Percentiles rank a stretch among this genome's conserved stretches.
Evolutionary conservation across 2,329 filamentous ascomycete genomes (phyloP).

Genomic region (Trichoderma sp.): DNA sequence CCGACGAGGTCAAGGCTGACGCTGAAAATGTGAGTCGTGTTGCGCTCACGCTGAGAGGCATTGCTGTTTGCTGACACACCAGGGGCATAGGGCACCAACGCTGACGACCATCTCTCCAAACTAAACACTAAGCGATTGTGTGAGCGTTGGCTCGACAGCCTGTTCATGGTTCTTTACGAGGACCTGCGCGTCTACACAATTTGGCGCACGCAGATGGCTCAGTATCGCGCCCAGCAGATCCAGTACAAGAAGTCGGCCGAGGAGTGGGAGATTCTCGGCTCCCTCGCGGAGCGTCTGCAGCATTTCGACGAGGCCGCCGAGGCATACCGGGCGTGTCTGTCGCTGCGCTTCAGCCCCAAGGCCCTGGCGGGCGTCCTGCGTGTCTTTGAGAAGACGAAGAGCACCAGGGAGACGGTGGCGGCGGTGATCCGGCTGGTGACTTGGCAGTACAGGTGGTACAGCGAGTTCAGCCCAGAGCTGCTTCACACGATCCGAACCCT

Average conservation of each 20-base stretch:
- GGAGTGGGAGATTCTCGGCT: slow-evolving; percentile 97
- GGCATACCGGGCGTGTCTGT: slow-evolving; percentile 86
- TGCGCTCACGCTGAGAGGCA: not conserved
- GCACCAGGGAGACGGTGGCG: slow-evolving; percentile 77
- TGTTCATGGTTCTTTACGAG: slow-evolving; percentile 99
- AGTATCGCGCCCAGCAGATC: slow-evolving; percentile 89
- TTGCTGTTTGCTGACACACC: slow-evolving; percentile 31
- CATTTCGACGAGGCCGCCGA: slow-evolving; percentile 90
- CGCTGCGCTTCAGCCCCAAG: slow-evolving; percentile 89
- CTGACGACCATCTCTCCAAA: slow-evolving; percentile 77
- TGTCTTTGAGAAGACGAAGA: slow-evolving; percentile 75
- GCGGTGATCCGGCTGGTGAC: slow-evolving; percentile 90
- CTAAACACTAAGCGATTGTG: slow-evolving; percentile 97
- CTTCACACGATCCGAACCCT: slow-evolving; percentile 85
- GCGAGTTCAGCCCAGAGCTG: slow-evolving; percentile 93
- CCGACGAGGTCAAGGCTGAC: slow-evolving; percentile 74
- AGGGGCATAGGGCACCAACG: slow-evolving; percentile 56
- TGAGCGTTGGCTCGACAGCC: slow-evolving; percentile 95
- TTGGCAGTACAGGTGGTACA: slow-evolving; percentile 99
- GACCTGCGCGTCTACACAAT: slow-evolving; percentile 98
- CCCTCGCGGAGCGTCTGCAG: slow-evolving; percentile 88
- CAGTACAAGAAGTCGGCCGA: slow-evolving; percentile 96
- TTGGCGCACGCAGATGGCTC: slow-evolving; percentile 97
- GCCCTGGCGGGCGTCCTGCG: slow-evolving; percentile 83
- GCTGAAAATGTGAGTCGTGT: slow-evolving; percentile 63